Evolutionary conservation across 1,139 yeast genomes (phyloP), one percentile per base, ranked within the genome.

Genomic region (Taphrina wiesneri): DNA sequence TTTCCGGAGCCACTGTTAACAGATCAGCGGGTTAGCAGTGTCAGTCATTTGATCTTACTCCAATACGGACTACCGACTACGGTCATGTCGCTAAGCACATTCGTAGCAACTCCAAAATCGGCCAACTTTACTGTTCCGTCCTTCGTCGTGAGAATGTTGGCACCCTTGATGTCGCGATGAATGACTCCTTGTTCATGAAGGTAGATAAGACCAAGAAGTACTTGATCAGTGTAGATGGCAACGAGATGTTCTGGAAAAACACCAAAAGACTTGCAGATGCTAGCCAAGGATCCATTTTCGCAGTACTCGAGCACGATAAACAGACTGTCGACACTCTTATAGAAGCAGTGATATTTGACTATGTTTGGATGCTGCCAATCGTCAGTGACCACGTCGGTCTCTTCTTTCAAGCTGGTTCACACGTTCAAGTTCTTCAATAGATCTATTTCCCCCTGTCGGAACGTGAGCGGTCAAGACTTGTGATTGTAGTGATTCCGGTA

Each of bases 271-370:
- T 83, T 84, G 74, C 90, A 85, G 47, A 88, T 76, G 71, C 84
- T 87, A 45, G 95, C 80, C 56, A 93, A 77, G 0, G 97, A 90
- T 0, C 99, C 99, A 43, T 89, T 88, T 17, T 90, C 84, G 72
- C 99, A 92, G 74, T 82, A 90, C 75, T 87, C 92, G 57, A 93
- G 79, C 54, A 93, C 85, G 43, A 92, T 88, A 72, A 87, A 87
- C 68, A 92, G 78, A 17, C 86, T 82, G 41, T 81, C 80, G 1
- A 83, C 79, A 32, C 87, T 87, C 73, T 88, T 86, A 66, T 90
- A 88, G 74, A 89, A 91, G 1, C 97, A 97, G 71, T 87, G 93
- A 73, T 92, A 90, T 72, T 89, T 89, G 65, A 93, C 97, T 67
- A 93, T 91, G 73, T 93, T 90, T 3, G 85, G 85, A 74, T 93